Evolutionary conservation across 2,329 filamentous ascomycete species (phyloP).

Genomic region (Cryphonectria nitschkei): DNA sequence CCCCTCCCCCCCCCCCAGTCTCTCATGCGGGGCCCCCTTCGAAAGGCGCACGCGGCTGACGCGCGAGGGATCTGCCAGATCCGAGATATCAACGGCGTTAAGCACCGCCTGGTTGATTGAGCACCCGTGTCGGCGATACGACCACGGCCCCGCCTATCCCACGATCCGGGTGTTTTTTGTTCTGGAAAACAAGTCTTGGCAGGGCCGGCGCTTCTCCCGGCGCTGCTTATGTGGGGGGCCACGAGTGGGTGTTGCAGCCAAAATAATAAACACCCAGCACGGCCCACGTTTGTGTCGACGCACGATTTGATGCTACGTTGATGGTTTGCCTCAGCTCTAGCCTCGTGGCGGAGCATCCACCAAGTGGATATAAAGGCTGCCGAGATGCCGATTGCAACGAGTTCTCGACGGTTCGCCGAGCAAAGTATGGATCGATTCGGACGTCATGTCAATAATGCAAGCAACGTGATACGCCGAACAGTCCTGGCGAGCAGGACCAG

Average conservation of each 20-base stretch:
- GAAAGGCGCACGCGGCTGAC: neutral
- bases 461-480: neutral
- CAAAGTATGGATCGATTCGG: neutral
- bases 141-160: neutral
- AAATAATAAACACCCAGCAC: neutral
- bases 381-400: neutral
- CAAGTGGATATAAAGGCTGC: neutral
- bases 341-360: neutral
- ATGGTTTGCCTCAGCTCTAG: neutral
- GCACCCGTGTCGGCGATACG: conserved; percentile 1
- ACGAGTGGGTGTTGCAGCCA: neutral
- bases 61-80: neutral
- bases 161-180: neutral
- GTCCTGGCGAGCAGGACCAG: neutral
- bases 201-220: neutral
- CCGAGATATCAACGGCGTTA: conserved; percentile 9
- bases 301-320: neutral
- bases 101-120: conserved; percentile 2
- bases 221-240: neutral
- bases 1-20: too few relatives aligned
- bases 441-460: conserved; percentile 4
- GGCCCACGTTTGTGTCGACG: neutral
- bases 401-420: neutral
- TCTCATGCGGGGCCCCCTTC: too few relatives aligned
- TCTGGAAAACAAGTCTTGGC: conserved; percentile 3